Evolutionary conservation across 2,329 filamentous ascomycete genomes (phyloP).

Genomic region (Phaeoacremonium minimum): DNA sequence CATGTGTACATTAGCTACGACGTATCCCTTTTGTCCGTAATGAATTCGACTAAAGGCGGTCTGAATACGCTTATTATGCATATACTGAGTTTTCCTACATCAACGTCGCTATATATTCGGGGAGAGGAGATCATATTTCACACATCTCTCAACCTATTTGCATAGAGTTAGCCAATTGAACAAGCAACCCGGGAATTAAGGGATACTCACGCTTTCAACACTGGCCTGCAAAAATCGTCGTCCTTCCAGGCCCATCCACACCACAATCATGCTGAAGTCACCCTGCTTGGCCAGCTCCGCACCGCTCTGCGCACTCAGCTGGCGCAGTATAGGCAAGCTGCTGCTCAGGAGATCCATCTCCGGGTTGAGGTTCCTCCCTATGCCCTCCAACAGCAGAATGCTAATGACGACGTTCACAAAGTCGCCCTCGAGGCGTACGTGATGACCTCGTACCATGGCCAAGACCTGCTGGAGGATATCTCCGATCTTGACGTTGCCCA

Average conservation of each 20-base stretch:
- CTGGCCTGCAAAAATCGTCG: slow-evolving; percentile 86
- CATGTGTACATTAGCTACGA: no score
- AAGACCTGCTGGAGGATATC: slow-evolving; percentile 90
- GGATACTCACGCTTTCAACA: slow-evolving; percentile 69
- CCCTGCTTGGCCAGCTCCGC: slow-evolving; percentile 65
- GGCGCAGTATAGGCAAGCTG: slow-evolving; percentile 83
- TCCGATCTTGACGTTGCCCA: slow-evolving; percentile 93
- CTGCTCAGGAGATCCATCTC: slow-evolving; percentile 81
- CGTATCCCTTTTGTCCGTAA: no score
- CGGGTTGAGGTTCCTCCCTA: slow-evolving; percentile 82
- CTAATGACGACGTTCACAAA: slow-evolving; percentile 98
- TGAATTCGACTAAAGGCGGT: no score
- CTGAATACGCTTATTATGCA: no score
- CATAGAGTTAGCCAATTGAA: slow-evolving; percentile 3
- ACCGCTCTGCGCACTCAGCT: slow-evolving; percentile 76
- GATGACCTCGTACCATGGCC: slow-evolving; percentile 84
- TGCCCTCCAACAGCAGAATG: slow-evolving; percentile 89
- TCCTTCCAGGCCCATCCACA: slow-evolving; percentile 89
- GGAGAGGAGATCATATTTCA: slow-evolving; percentile 84
- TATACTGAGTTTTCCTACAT: no score
- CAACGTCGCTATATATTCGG: slow-evolving; percentile 72
- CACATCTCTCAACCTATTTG: slow-evolving; percentile 82
- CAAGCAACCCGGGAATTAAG: background rate
- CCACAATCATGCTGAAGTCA: slow-evolving; percentile 80
- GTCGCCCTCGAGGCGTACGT: slow-evolving; percentile 92